A percentile compares a stretch with the other conserved stretches of the same genome.
phyloP scores from a whole-genome alignment of 352 stramenopile species.

The Phytophthora brassicae region DNA sequence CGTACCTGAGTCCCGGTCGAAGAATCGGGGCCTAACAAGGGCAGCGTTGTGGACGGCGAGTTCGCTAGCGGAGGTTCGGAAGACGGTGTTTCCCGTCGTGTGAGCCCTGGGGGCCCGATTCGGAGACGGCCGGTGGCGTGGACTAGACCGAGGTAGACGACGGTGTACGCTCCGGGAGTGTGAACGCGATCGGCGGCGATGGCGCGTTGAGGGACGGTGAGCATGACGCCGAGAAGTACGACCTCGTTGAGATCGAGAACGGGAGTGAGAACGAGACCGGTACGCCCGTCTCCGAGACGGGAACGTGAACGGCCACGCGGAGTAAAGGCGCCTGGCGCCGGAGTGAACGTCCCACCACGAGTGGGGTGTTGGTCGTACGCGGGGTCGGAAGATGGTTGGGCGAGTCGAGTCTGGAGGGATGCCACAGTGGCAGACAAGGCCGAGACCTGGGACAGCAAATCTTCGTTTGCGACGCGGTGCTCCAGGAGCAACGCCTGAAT shows the following conservation, averaged over 20 bases:
- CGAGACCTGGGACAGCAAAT: neutral
- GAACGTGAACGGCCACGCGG: neutral
- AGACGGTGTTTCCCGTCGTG: neutral
- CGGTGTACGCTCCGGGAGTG: neutral
- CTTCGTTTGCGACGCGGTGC: neutral
- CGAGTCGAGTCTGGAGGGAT: neutral
- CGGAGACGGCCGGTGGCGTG: neutral
- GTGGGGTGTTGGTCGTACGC: no score
- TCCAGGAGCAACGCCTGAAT: neutral
- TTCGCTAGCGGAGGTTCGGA: neutral
- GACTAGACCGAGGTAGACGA: neutral
- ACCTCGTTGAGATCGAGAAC: neutral
- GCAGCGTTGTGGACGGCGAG: neutral
- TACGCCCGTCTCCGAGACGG: neutral
- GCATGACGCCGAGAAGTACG: neutral
- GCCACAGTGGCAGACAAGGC: neutral
- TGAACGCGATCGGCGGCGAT: neutral
- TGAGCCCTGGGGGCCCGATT: neutral
- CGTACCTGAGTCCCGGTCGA: no score
- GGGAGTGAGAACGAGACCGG: slow-evolving; percentile 1
- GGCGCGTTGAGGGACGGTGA: neutral
- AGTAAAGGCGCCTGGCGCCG: no score
- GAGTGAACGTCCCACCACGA: neutral
- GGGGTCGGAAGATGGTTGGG: no score
- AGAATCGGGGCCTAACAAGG: no score